phyloP scores from a whole-genome alignment of 805 yeast species.

The Suhomyces sp. region DNA sequence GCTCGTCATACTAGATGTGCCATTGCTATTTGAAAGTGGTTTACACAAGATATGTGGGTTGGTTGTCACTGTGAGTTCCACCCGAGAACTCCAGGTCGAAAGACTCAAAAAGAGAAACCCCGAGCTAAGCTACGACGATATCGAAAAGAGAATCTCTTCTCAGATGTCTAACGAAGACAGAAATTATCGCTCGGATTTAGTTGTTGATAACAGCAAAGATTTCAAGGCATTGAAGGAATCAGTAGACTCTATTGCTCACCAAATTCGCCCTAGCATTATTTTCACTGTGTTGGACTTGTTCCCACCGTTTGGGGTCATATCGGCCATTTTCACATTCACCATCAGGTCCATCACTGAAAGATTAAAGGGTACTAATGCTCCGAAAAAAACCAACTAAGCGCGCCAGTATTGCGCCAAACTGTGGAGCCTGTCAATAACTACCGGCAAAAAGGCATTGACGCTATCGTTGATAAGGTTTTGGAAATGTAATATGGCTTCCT shows the following conservation, averaged over 20 bases:
- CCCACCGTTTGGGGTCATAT: conserved; percentile 14
- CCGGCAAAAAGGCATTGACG: conserved; percentile 89
- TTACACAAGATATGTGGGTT: conserved; percentile 70
- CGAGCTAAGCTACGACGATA: conserved; percentile 62
- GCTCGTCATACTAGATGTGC: conserved; percentile 82
- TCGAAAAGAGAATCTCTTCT: conserved; percentile 63
- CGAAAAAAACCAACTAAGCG: conserved; percentile 42
- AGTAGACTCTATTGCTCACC: conserved; percentile 21
- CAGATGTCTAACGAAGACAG: conserved; percentile 71
- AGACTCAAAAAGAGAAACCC: conserved; percentile 69
- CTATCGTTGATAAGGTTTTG: conserved; percentile 92
- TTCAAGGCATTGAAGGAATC: conserved; percentile 20
- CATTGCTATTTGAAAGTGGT: conserved; percentile 79
- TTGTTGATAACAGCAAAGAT: conserved; percentile 57
- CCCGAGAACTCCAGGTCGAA: conserved; percentile 52
- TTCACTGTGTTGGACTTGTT: conserved; percentile 10
- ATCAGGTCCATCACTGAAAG: conserved; percentile 6
- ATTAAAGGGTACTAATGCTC: background rate
- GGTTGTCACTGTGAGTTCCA: conserved; percentile 66
- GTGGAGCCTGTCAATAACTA: conserved; percentile 91
- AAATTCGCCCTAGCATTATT: conserved; percentile 31
- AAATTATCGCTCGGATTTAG: conserved; percentile 56
- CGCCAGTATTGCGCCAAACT: conserved; percentile 98
- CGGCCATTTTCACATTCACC: conserved; percentile 10
- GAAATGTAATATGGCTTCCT: conserved; percentile 92